Evolutionary conservation across 768 basidiomycete species (phyloP).

Genomic region (Leccinum disarticulatum): DNA sequence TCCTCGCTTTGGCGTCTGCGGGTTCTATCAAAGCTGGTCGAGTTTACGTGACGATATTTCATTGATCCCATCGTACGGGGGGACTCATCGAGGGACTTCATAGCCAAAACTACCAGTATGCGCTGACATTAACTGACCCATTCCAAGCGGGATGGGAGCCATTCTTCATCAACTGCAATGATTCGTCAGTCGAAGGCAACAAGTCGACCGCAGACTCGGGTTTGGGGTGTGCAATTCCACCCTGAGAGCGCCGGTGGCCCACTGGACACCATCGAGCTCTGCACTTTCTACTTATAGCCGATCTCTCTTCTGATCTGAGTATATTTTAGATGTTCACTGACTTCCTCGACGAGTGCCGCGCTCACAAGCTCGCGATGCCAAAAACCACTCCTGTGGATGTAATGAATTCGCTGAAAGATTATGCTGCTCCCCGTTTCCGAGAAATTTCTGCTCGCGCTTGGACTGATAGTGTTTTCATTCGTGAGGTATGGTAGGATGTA

Average conservation of each 20-base stretch:
- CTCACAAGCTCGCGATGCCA: constrained; percentile 43
- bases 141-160: constrained; percentile 98
- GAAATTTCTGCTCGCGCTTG: constrained; percentile 33
- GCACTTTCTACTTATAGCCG: constrained; percentile 17
- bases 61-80: no score
- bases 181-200: constrained; percentile 98
- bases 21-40: constrained; percentile 95
- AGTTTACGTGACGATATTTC: constrained; percentile 86
- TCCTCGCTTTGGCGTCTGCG: constrained; percentile 88
- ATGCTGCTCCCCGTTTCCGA: constrained; percentile 20
- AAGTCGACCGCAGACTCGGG: constrained; percentile 90
- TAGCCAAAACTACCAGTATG: constrained; percentile 98
- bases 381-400: constrained; percentile 18
- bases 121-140: constrained; percentile 88
- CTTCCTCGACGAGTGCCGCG: constrained; percentile 80
- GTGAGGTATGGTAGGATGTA: constrained; percentile 15
- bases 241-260: constrained; percentile 99
- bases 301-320: constrained; percentile 1
- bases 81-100: neutral
- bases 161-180: constrained; percentile 99
- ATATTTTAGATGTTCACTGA: constrained; percentile 84
- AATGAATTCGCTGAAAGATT: constrained; percentile 17
- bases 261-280: constrained; percentile 93
- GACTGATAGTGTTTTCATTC: neutral
- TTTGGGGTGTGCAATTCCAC: constrained; percentile 99